These are phyloP conservation scores for Deuterostichococcus epilithicus DNA, from an alignment of 139 green algal genomes.

Conservation along the genomic window DNA sequence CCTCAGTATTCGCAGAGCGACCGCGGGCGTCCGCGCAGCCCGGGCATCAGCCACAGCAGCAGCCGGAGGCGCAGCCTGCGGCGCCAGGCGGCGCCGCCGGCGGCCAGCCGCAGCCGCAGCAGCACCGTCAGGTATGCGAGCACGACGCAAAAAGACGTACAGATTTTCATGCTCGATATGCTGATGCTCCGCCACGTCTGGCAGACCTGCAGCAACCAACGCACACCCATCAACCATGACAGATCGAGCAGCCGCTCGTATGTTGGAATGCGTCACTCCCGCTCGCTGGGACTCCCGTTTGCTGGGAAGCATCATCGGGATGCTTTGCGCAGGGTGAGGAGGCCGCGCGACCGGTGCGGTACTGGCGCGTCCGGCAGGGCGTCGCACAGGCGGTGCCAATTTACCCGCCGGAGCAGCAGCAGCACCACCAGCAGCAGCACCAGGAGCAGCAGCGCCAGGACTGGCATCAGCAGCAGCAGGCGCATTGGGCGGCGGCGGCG, in stretches of 20 bases:
- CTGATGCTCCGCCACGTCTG: too few species aligned
- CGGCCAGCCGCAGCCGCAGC: conserved; percentile 9
- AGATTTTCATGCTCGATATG: too few species aligned
- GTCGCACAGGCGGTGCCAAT: neutral
- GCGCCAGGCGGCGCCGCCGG: neutral
- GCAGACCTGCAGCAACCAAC: too few species aligned
- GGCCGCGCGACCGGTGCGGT: neutral
- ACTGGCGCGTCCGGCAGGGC: neutral
- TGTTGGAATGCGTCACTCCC: too few species aligned
- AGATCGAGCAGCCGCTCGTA: too few species aligned
- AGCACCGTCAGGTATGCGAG: conserved; percentile 14
- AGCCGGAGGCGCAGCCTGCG: neutral
- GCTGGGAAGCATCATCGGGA: conserved; percentile 1
- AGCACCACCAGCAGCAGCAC: conserved; percentile 4
- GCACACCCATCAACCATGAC: too few species aligned
- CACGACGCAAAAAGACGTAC: too few species aligned
- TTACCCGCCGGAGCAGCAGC: neutral
- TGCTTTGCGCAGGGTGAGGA: neutral
- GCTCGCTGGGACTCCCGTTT: too few species aligned
- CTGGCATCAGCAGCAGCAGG: neutral
- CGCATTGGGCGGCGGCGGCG: neutral
- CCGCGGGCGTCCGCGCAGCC: neutral
- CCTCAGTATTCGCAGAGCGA: conserved; percentile 62
- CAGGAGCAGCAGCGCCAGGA: neutral
- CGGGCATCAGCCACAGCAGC: neutral